Base-by-base conservation (phyloP, 768 basidiomycete genomes). In the Termitomyces sp. region DNA sequence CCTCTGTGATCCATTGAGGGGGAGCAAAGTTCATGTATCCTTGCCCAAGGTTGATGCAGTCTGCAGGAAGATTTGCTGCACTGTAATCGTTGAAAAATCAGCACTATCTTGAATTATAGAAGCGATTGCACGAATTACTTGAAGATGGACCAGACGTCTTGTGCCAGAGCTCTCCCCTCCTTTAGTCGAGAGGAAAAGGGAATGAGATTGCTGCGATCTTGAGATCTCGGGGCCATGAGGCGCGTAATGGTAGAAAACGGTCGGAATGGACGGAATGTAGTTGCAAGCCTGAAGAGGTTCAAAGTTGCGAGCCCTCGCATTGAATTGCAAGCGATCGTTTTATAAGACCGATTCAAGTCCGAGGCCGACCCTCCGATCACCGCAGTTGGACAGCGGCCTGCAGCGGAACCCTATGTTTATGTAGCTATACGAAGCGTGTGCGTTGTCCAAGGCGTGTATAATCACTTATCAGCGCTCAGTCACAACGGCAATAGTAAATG, bases 31-130 rank as follows among this genome's bases (percentile, higher is more conserved):
- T 94, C 94, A 96, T 96, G 76, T 94, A 96, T 4, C 90, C 90
- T 73, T 89, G 96, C 4, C 96, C 96, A 48, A 99, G 88, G 75
- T 99, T 99, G 71, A 99, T 91, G 65, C 93, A 94, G 71, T 98
- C 93, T 11, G 84, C 64, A 0, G 96, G 96, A 64, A 98, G 82
- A 69, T 97, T 96, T 45, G 82, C 88, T 48, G 84, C 93, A 71
- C 94, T 97, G 71, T 20, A 58, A 50, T 56, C 38, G 62, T 68
- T 50, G 40, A 28, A 52, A 20, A n/a, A 58, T 44, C 56, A 64
- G 51, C 49, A 39, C 54, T 38, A 45, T 50, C 48, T 59, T 68
- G 38, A 6, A 35, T 39, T 39, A 13, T 44, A 49, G 28, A 49
- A 55, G 24, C 52, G 39, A 39, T 62, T 16, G 15, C 56, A 59